phyloP scores from a whole-genome alignment of 306 rosid species.

The Trifolium dubium region DNA sequence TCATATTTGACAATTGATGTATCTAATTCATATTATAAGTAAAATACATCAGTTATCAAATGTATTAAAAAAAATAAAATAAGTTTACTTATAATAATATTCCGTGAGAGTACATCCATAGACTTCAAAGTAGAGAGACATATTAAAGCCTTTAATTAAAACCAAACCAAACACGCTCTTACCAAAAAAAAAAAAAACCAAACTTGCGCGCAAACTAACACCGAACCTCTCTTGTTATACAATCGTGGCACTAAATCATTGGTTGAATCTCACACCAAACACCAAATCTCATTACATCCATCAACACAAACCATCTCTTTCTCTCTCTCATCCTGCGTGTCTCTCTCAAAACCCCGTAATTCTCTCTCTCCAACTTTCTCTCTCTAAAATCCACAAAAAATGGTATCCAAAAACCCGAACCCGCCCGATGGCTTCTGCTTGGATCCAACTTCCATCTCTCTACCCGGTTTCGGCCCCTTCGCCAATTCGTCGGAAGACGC shows the following conservation, averaged over 20 bases:
- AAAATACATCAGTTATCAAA: too few relatives aligned
- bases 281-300: neutral
- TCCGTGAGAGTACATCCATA: too few relatives aligned
- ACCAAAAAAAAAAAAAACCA: too few relatives aligned
- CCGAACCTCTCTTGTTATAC: neutral
- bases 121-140: too few relatives aligned
- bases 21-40: too few relatives aligned
- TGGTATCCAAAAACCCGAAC: slow-evolving; percentile 75
- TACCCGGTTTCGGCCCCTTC: slow-evolving; percentile 68
- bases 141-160: too few relatives aligned
- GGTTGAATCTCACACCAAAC: neutral
- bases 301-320: neutral
- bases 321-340: neutral
- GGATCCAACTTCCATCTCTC: slow-evolving; percentile 64
- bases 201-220: too few relatives aligned
- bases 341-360: neutral
- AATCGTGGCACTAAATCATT: slow-evolving; percentile 2
- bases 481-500: slow-evolving; percentile 60
- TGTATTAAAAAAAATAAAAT: too few relatives aligned
- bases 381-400: slow-evolving; percentile 37
- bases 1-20: too few relatives aligned
- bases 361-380: neutral
- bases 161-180: too few relatives aligned
- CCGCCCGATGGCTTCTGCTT: slow-evolving; percentile 67
- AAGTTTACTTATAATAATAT: too few relatives aligned